These are phyloP conservation scores for Spergularia azorica DNA, from an alignment of 179 eudicot genomes.

Conservation along the genomic window DNA sequence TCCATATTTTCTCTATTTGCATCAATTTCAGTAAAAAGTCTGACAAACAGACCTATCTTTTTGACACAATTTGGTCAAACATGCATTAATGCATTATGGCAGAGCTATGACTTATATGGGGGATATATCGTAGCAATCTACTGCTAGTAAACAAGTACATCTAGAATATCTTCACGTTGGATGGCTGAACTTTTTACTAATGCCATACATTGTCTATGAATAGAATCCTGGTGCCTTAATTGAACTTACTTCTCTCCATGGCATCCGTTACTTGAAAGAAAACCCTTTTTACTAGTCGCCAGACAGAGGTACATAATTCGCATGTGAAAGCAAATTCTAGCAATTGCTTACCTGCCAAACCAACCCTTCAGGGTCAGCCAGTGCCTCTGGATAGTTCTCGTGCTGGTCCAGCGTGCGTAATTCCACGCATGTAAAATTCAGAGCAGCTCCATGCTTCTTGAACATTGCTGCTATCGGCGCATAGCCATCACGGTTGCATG, in stretches of 20 bases:
- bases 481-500: conserved; percentile 70
- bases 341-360: conserved; percentile 65
- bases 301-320: not conserved
- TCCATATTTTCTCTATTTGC: too few species aligned
- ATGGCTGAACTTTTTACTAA: not conserved
- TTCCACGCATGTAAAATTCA: conserved; percentile 76
- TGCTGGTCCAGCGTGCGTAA: conserved; percentile 67
- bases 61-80: too few species aligned
- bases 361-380: conserved; percentile 89
- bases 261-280: not conserved
- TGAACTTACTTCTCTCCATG: not conserved
- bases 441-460: conserved; percentile 58
- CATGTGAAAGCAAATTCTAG: not conserved
- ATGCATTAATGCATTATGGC: too few species aligned
- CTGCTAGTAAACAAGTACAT: too few species aligned
- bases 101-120: too few species aligned
- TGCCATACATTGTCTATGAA: conserved; percentile 8
- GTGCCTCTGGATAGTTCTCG: conserved; percentile 70
- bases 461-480: conserved; percentile 63
- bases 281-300: not conserved
- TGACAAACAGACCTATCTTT: too few species aligned
- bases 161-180: not conserved
- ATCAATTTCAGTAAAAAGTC: too few species aligned
- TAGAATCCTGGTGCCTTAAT: not conserved
- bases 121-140: too few species aligned